Conservation (phyloP, 2,329 filamentous ascomycete species). For the Diaporthe humulicola region DNA sequence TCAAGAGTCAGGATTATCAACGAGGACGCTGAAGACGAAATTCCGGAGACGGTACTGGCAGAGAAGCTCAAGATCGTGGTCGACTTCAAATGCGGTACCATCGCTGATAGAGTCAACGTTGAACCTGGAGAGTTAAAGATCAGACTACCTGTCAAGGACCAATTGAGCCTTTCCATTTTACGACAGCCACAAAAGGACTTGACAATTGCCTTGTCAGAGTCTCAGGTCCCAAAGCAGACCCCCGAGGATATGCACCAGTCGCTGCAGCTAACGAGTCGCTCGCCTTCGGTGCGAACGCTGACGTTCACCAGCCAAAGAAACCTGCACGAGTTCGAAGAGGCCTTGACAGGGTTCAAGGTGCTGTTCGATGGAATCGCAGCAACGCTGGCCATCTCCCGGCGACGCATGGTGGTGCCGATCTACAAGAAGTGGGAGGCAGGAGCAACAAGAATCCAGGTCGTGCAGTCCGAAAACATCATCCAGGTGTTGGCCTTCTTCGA, state of each 20-base stretch:
- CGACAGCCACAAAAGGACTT: slow-evolving; percentile 83
- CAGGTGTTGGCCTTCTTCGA: slow-evolving; percentile 91
- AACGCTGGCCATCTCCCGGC: slow-evolving; percentile 84
- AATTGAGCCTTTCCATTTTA: slow-evolving; percentile 74
- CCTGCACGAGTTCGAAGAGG: slow-evolving; percentile 83
- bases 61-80: slow-evolving; percentile 82
- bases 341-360: slow-evolving; percentile 84
- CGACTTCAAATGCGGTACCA: slow-evolving; percentile 80
- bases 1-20: slow-evolving; percentile 80
- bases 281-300: slow-evolving; percentile 78
- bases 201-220: slow-evolving; percentile 80
- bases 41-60: slow-evolving; percentile 78
- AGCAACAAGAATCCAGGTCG: slow-evolving; percentile 83
- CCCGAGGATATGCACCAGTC: slow-evolving; percentile 74
- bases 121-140: slow-evolving; percentile 80
- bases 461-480: slow-evolving; percentile 79
- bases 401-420: slow-evolving; percentile 90
- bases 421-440: slow-evolving; percentile 94
- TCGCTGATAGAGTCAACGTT: slow-evolving; percentile 88
- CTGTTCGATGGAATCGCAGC: slow-evolving; percentile 79
- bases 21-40: slow-evolving; percentile 72
- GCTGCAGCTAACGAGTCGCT: slow-evolving; percentile 68
- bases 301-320: slow-evolving; percentile 76
- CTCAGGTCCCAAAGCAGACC: slow-evolving; percentile 72
- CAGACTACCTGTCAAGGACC: slow-evolving; percentile 72